These are phyloP conservation scores for Carallia brachiata DNA, from an alignment of 345 rosid genomes.

Conservation along the genomic window DNA sequence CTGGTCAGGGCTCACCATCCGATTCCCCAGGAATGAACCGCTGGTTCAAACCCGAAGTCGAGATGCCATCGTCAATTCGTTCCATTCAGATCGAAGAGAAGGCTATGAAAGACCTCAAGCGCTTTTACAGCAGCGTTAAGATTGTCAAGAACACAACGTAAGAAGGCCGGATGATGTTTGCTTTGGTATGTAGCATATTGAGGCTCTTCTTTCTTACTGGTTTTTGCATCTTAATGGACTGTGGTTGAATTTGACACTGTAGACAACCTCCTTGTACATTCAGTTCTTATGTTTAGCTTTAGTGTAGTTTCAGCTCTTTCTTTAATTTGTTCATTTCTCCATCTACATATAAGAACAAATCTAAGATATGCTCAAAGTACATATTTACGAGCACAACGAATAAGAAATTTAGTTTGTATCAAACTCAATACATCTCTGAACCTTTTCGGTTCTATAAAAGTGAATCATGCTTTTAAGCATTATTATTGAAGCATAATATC, in stretches of 20 bases:
- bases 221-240: slow-evolving; percentile 7
- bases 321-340: not conserved
- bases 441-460: too few species aligned
- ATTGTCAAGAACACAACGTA: slow-evolving; percentile 53
- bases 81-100: slow-evolving; percentile 93
- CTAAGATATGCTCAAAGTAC: too few species aligned
- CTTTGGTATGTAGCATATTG: slow-evolving; percentile 9
- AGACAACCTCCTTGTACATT: slow-evolving; percentile 36
- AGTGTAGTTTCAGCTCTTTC: slow-evolving; percentile 2
- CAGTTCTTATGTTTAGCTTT: not conserved
- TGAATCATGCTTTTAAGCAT: too few species aligned
- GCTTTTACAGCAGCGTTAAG: slow-evolving; percentile 83
- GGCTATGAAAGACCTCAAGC: slow-evolving; percentile 91
- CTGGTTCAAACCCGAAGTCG: slow-evolving; percentile 88
- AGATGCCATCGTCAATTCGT: slow-evolving; percentile 68
- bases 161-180: not conserved
- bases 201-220: not conserved
- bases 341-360: too few species aligned
- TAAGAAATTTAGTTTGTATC: too few species aligned
- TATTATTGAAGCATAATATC: too few species aligned
- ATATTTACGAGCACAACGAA: too few species aligned
- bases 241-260: slow-evolving; percentile 38
- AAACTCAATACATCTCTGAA: too few species aligned
- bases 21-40: slow-evolving; percentile 79
- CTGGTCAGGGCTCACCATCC: slow-evolving; percentile 78